Base-by-base conservation (phyloP, 2,329 filamentous ascomycete species). In the Botrytis fragariae region DNA sequence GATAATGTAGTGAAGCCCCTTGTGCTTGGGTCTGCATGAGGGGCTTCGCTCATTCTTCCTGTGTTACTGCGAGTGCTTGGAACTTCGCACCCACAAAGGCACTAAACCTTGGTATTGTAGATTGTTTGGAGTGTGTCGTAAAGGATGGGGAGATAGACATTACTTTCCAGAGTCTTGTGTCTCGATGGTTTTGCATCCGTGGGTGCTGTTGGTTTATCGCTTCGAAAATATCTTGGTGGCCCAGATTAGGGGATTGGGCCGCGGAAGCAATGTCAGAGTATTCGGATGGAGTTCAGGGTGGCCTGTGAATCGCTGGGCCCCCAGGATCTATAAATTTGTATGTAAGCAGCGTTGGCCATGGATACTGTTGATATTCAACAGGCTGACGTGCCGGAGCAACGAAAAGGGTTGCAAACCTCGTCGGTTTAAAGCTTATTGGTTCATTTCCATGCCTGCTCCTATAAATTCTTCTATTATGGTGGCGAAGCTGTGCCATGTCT, bases 181-280 rank as follows among this genome's bases (percentile, higher is more conserved):
- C 93, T 74, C 91, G 89, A 54, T 95, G 85, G 67, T 89, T 87
- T 75, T 97, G 88, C 82, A 96, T 88, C 1, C 95, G 95, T 12
- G 95, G 98, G 74, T 93, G 91, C 72, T 91, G 87, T 75, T 89
- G 85, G 54, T 92, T 88, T 69, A 88, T 86, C n/a, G 86, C 83
- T 29, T 97, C 94, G 79, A 97, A 97, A 76, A 85, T 89, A 79
- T 98, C 94, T 74, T 92, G 87, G 77, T 92, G 92, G 42, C 88
- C 88, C 73, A 97, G 84, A 79, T 93, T 94, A 5, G 95, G 95
- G 32, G 95, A 98, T 37, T 91, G 92, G 35, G 93, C 90, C n/a
- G 91, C 93, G 29, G 94, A 97, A 6, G 91, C 97, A 10, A 97
- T 91, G 77, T 98, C 95, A 4, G 94, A 97, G 79, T 92, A 94